Conservation (phyloP, 495 filamentous ascomycete genomes). For the Podospora comata region DNA sequence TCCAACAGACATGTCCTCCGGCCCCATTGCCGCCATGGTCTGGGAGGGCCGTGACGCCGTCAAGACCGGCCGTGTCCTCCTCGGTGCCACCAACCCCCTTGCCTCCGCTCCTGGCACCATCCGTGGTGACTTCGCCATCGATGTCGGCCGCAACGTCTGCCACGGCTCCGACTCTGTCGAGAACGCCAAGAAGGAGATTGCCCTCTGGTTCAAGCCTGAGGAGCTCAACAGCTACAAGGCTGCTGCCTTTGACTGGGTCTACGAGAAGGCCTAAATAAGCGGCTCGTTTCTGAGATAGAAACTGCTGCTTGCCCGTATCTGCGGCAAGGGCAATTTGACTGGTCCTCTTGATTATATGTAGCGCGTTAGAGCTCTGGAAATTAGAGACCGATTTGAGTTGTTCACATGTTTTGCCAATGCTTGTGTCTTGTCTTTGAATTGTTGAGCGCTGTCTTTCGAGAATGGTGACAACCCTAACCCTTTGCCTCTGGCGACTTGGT, state of each 20-base stretch:
- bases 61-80: constrained; percentile 93
- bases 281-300: not conserved
- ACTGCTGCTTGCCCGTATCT: not conserved
- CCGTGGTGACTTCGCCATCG: constrained; percentile 69
- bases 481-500: not conserved
- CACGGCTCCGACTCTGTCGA: constrained; percentile 98
- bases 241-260: constrained; percentile 84
- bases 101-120: constrained; percentile 93
- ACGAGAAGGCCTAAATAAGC: constrained; percentile 63
- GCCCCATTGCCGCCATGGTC: constrained; percentile 97
- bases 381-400: not conserved
- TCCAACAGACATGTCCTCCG: constrained; percentile 84
- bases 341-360: not conserved
- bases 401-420: not conserved
- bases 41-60: constrained; percentile 97
- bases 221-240: constrained; percentile 79
- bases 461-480: not conserved
- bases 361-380: not conserved
- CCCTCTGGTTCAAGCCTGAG: constrained; percentile 87
- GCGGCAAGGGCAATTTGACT: not conserved
- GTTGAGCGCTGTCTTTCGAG: not conserved
- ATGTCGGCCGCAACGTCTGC: constrained; percentile 98
- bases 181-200: constrained; percentile 99
- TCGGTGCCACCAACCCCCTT: constrained; percentile 97
- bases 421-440: not conserved